Percentiles rank a stretch among this genome's conserved stretches.
Evolutionary conservation across 306 rosid species (phyloP).

Genomic region (Comarum palustre): DNA sequence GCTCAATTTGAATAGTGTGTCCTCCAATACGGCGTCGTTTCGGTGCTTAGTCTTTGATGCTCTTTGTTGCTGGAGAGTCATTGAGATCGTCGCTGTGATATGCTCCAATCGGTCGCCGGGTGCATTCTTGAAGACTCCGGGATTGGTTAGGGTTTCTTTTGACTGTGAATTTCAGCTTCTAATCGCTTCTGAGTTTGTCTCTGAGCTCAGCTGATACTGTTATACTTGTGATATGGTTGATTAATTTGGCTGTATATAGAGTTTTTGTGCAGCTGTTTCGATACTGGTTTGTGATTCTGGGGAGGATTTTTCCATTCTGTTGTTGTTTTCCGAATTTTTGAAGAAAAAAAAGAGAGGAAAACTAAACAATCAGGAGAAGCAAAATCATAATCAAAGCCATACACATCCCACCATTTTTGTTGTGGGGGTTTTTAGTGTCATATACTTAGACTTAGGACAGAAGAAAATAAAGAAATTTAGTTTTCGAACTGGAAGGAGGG

Average conservation of each 20-base stretch:
- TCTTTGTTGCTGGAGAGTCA: background rate
- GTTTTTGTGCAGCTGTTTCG: slow-evolving; percentile 39
- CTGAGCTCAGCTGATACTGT: background rate
- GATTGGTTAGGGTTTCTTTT: slow-evolving; percentile 44
- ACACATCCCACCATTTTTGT: slow-evolving; percentile 63
- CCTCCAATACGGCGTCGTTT: slow-evolving; percentile 1
- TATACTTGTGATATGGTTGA: slow-evolving; percentile 1
- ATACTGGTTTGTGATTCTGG: slow-evolving; percentile 45
- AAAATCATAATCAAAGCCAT: slow-evolving; percentile 23
- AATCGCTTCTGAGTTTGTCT: background rate
- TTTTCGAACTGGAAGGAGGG: slow-evolving; percentile 9
- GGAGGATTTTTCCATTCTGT: too few relatives aligned
- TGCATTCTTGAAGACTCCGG: slow-evolving; percentile 56
- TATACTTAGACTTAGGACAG: slow-evolving; percentile 34
- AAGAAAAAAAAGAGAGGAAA: background rate
- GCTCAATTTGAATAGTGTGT: background rate
- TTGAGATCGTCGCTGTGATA: slow-evolving; percentile 26
- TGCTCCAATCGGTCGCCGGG: slow-evolving; percentile 45
- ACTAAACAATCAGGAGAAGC: background rate
- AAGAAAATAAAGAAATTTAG: slow-evolving; percentile 15
- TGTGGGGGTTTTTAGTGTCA: slow-evolving; percentile 43
- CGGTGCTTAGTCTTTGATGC: slow-evolving; percentile 2
- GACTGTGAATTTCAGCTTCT: background rate
- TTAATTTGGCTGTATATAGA: slow-evolving; percentile 52
- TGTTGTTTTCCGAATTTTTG: slow-evolving; percentile 40